Percentiles rank a stretch among this genome's conserved stretches.
These are phyloP conservation scores for Craterostigma plantagineum DNA, from an alignment of 257 asterid genomes.

Conservation along the genomic window DNA sequence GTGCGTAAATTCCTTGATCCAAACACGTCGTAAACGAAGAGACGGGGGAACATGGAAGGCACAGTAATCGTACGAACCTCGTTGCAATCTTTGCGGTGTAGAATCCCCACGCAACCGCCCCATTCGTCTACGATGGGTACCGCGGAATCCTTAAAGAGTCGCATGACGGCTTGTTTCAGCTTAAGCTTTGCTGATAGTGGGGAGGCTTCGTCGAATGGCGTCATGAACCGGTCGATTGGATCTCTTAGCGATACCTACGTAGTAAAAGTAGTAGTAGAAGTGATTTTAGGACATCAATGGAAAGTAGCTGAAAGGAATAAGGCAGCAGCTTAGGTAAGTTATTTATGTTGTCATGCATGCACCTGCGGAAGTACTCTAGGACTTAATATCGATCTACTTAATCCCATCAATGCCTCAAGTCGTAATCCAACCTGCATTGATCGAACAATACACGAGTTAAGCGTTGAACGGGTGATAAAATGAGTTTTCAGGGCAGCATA, in stretches of 20 bases:
- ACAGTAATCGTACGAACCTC: too few relatives aligned
- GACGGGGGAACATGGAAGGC: conserved; percentile 7
- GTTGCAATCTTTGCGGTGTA: conserved; percentile 52
- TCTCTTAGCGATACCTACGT: conserved; percentile 30
- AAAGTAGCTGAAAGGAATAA: neutral
- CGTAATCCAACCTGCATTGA: conserved; percentile 49
- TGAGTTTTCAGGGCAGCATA: too few relatives aligned
- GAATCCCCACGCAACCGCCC: conserved; percentile 58
- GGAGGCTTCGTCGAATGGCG: conserved; percentile 34
- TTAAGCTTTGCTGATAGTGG: conserved; percentile 36
- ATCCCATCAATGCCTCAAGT: conserved; percentile 48
- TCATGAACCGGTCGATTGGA: conserved; percentile 39
- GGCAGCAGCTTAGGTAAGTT: too few relatives aligned
- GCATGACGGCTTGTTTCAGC: conserved; percentile 41
- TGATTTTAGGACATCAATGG: neutral
- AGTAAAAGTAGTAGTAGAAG: too few relatives aligned
- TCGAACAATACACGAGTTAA: conserved; percentile 4
- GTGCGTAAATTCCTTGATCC: too few relatives aligned
- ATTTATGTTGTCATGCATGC: too few relatives aligned
- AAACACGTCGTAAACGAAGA: too few relatives aligned
- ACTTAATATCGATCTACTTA: conserved; percentile 29
- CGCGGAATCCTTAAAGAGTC: conserved; percentile 27
- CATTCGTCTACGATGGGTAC: conserved; percentile 49
- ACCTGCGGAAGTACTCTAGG: conserved; percentile 47
- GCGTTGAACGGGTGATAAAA: conserved; percentile 4